Base-by-base conservation (phyloP, 768 basidiomycete species). In the Trichaptum fuscoviolaceum region DNA sequence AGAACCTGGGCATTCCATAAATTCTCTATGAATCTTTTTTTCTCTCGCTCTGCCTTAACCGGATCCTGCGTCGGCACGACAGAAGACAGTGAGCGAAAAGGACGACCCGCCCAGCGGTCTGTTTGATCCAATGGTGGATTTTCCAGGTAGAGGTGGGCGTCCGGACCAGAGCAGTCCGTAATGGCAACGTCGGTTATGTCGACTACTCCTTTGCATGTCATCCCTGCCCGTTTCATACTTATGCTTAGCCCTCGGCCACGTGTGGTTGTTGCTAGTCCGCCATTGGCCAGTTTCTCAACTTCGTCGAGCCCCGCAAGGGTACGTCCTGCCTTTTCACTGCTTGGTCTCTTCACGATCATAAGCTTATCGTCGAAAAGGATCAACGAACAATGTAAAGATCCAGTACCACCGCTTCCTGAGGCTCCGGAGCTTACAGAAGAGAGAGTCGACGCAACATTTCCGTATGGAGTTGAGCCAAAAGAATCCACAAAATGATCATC, bases 341-440 rank as follows among this genome's bases (percentile, higher is more conserved):
- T 87, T 58, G 84, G 92, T 27, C 97, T 85, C 78, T 98, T 98
- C 61, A 89, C 91, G 67, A 99, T 87, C 74, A 99, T 83, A 24
- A 99, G 80, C 72, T 93, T 93, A 77, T 99, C 96, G 69, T 95
- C 92, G 74, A 99, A 99, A 60, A 99, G 82, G 75, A 99, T 92
- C 30, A 99, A 79, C 1, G 92, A 93, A 76, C 92, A 96, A 72
- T 93, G 90, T 20, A 96, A 82, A 0, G 84, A 80, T 3, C 64
- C 71, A 1, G 81, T 77, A 7, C 77, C 71, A 64, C 79, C 81
- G 15, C 80, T 77, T 35, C 82, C 72, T 17, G 82, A 77, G 12
- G 79, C 69, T n/a, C 76, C 71, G 2, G 71, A 68, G 9, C 74
- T 76, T 20, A 83, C 82, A 63, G 85, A 82, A 27, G 80, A 70